Conservation (phyloP, 305 asterid genomes). For the Fraxinus platypoda region DNA sequence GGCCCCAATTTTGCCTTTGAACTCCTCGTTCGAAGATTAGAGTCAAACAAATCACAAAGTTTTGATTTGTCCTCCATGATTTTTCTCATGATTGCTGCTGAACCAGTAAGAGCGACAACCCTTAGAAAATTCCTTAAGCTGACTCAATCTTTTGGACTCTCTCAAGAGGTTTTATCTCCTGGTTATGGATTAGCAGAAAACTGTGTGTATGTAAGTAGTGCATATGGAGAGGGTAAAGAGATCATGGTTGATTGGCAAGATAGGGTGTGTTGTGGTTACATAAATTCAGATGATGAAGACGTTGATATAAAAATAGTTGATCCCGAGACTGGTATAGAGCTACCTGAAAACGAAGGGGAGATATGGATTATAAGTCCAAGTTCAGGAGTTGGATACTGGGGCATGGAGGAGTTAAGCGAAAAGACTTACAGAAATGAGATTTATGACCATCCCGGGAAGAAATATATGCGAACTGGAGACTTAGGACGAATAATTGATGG, state of each 20-base stretch:
- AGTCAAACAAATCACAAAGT: constrained; percentile 34
- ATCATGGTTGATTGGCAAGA: constrained; percentile 71
- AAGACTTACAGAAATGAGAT: constrained; percentile 51
- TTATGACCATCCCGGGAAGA: constrained; percentile 32
- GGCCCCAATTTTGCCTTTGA: constrained; percentile 78
- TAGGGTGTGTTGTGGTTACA: constrained; percentile 69
- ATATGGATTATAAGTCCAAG: constrained; percentile 72
- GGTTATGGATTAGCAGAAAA: constrained; percentile 84
- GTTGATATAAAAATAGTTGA: constrained; percentile 55
- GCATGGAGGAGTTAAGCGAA: constrained; percentile 46
- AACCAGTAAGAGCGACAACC: constrained; percentile 57
- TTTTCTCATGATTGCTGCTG: constrained; percentile 81
- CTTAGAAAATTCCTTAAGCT: constrained; percentile 57
- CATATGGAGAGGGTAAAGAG: constrained; percentile 59
- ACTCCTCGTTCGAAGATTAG: constrained; percentile 57
- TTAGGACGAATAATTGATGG: constrained; percentile 58
- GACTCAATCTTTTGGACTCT: constrained; percentile 54
- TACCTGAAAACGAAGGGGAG: constrained; percentile 58
- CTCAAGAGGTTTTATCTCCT: constrained; percentile 64
- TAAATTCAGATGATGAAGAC: constrained; percentile 32
- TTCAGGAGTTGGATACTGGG: constrained; percentile 76
- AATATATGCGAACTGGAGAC: constrained; percentile 60
- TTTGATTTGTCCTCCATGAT: constrained; percentile 56
- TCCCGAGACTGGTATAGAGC: constrained; percentile 49
- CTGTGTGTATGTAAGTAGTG: constrained; percentile 68